Base-by-base conservation (phyloP, 805 yeast genomes). In the Teunomyces stri region DNA sequence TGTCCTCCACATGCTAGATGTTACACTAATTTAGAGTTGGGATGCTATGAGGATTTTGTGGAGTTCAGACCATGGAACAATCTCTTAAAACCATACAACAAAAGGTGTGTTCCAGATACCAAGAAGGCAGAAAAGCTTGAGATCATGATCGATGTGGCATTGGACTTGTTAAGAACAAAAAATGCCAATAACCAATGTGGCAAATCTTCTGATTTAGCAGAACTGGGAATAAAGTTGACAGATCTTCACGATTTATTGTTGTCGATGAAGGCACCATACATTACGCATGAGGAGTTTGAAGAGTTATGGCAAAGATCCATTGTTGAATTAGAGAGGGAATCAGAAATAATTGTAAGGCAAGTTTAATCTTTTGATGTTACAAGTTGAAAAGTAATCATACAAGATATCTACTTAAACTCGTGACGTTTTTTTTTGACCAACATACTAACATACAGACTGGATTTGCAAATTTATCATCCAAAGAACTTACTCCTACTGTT, bases 1-100 rank as follows among this genome's bases (percentile, higher is more conserved):
- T 92, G 98, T 61, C 97, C 98, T 1, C 78, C 74, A 3, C 84
- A 91, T 66, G 94, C 91, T 0, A 71, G 79, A 33, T 92, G 98
- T 66, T 81, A 75, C 52, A 79, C 81, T 20, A 61, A 74, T 39
- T 70, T 86, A 56, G 70, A 75, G 44, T 58, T 87, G 6, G 81
- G 77, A 47, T 92, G 99, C 65, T 82, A 80, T 55, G 83, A 82
- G 39, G 96, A 85, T 47, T 87, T 72, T 59, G 62, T 79, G 40
- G 74, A 70, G 30, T 58, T 59, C 34, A 70, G 76, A 44, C 84
- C 85, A 12, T 77, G 83, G 76, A 72, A 78, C 52, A 68, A 79
- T 34, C 60, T 81, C 28, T 57, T 82, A 3, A 62, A 80, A 42
- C 87, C 85, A 18, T 54, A 53, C 39, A 56, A 57, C 18, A 70